Conservation (phyloP, 306 rosid species). For the Abrus precatorius region DNA sequence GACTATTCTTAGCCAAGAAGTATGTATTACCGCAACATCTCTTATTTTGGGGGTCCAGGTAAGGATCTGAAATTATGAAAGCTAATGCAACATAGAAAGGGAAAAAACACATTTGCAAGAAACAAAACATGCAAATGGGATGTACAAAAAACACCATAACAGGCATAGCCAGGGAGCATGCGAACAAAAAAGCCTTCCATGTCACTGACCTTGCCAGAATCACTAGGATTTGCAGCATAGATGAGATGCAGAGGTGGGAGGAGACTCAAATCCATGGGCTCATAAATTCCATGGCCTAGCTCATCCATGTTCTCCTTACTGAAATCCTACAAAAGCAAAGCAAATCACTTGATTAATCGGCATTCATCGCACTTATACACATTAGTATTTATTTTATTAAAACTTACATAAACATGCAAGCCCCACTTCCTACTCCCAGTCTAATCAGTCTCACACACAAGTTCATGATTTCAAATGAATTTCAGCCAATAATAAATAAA, state of each 20-base stretch:
- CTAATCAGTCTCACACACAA: too few species aligned
- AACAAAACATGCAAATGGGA: not conserved
- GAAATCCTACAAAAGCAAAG: slow-evolving; percentile 70
- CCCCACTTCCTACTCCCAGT: too few species aligned
- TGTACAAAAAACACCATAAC: not conserved
- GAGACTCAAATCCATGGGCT: slow-evolving; percentile 78
- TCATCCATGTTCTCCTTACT: slow-evolving; percentile 79
- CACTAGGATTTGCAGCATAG: slow-evolving; percentile 92
- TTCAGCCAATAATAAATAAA: not conserved
- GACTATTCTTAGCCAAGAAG: not conserved
- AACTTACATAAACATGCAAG: too few species aligned
- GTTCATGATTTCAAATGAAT: too few species aligned
- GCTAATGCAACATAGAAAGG: not conserved
- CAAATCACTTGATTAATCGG: not conserved
- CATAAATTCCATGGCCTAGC: slow-evolving; percentile 77
- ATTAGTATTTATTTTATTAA: too few species aligned
- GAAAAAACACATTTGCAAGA: not conserved
- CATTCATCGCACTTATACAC: not conserved
- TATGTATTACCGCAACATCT: not conserved
- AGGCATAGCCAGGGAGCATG: not conserved
- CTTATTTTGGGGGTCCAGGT: not conserved
- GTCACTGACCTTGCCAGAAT: slow-evolving; percentile 89
- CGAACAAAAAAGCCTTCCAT: slow-evolving; percentile 1
- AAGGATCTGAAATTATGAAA: slow-evolving; percentile 8
- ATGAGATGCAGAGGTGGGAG: slow-evolving; percentile 87